Conservation (phyloP, 208 protist species). For the Trypanosoma cruzi region DNA sequence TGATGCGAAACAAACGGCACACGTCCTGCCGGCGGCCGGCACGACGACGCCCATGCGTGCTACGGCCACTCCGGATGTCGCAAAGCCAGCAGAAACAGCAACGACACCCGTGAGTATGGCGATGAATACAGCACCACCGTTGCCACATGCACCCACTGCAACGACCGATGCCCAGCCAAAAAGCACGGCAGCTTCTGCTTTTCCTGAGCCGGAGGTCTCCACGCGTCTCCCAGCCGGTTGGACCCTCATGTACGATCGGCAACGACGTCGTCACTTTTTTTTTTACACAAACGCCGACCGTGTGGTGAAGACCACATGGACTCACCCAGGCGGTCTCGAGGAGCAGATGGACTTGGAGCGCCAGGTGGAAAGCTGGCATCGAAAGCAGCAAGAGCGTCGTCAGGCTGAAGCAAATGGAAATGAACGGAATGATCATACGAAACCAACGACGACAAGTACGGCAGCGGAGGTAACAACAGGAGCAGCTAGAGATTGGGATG, state of each 20-base stretch:
- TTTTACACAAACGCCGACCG: constrained; percentile 45
- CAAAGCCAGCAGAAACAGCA: constrained; percentile 9
- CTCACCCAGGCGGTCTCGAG: constrained; percentile 53
- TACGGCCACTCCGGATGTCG: neutral
- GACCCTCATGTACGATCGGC: constrained; percentile 54
- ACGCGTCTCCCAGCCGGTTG: constrained; percentile 61
- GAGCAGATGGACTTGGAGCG: constrained; percentile 50
- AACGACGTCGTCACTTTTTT: constrained; percentile 62
- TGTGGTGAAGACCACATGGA: constrained; percentile 50
- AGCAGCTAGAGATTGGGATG: constrained; percentile 29
- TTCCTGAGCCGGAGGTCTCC: constrained; percentile 45
- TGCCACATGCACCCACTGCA: neutral
- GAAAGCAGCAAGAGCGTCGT: constrained; percentile 20
- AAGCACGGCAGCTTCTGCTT: neutral
- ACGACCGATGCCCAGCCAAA: too few species aligned
- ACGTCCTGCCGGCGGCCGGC: too few species aligned
- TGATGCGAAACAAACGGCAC: neutral
- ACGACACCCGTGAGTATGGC: neutral
- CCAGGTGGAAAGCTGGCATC: constrained; percentile 41
- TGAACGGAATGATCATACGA: neutral
- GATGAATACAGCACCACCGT: neutral
- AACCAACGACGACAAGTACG: constrained; percentile 2
- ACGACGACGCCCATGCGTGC: neutral
- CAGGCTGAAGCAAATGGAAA: neutral
- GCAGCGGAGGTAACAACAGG: constrained; percentile 5